A percentile compares a stretch with the other conserved stretches of the same genome.
phyloP scores from a whole-genome alignment of 345 rosid species.

The Citrus australasica region DNA sequence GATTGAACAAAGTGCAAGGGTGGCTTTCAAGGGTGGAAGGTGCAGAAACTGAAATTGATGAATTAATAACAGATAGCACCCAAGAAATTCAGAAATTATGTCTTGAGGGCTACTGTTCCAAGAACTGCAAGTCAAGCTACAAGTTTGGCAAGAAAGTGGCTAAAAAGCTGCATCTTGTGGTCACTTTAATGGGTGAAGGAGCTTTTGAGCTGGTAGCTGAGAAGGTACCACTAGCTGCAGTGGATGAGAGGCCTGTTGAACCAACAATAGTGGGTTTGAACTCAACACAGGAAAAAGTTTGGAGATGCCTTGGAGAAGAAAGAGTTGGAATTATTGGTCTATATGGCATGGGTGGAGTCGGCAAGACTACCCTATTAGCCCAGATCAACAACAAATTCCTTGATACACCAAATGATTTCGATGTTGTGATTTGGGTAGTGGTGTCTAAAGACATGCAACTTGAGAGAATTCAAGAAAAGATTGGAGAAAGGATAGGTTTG shows the following conservation, averaged over 20 bases:
- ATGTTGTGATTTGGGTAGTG: slow-evolving; percentile 12
- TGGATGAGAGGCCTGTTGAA: not conserved
- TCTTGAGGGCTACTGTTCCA: not conserved
- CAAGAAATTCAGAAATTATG: not conserved
- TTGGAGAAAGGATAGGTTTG: not conserved
- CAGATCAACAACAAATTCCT: slow-evolving; percentile 10
- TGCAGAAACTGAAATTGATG: not conserved
- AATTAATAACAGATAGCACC: not conserved
- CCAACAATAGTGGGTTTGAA: not conserved
- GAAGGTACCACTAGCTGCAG: not conserved
- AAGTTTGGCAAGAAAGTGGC: slow-evolving; percentile 8
- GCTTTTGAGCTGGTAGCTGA: not conserved
- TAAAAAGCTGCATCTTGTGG: not conserved
- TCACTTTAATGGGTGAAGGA: not conserved
- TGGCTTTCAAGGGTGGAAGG: not conserved
- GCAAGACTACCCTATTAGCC: not conserved
- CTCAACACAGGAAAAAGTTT: not conserved
- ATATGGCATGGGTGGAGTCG: not conserved
- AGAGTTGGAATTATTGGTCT: not conserved
- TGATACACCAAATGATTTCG: not conserved
- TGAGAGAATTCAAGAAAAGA: not conserved
- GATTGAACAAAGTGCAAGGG: not conserved
- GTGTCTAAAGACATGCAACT: slow-evolving; percentile 7
- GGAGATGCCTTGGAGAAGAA: not conserved
- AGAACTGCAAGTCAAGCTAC: slow-evolving; percentile 18